These are phyloP conservation scores for Colletotrichum eleusines DNA, from an alignment of 2,329 filamentous ascomycete genomes.

Conservation along the genomic window DNA sequence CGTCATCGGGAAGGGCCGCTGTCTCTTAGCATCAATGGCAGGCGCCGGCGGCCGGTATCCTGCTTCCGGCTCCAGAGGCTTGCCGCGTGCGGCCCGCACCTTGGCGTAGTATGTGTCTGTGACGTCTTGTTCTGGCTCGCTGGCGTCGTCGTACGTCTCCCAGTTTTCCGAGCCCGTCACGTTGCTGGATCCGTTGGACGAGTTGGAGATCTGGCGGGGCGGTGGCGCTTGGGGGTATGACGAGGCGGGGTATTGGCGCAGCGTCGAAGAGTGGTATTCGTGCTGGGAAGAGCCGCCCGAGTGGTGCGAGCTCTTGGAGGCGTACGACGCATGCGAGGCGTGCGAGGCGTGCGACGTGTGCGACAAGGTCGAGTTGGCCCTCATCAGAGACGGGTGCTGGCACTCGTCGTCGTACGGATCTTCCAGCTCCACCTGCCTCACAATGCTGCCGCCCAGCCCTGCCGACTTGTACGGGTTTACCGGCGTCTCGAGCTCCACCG, in stretches of 20 bases:
- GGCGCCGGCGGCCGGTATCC: conserved; percentile 55
- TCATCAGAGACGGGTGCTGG: conserved; percentile 51
- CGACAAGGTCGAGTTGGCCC: conserved; percentile 56
- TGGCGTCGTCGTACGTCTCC: conserved; percentile 94
- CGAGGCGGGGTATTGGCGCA: conserved; percentile 54
- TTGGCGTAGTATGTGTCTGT: conserved; percentile 86
- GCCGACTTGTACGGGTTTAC: conserved; percentile 61
- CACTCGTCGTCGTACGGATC: conserved; percentile 83
- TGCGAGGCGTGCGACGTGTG: conserved; percentile 51
- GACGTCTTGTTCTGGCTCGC: conserved; percentile 79
- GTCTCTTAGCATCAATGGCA: conserved; percentile 66
- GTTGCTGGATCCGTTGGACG: conserved; percentile 80
- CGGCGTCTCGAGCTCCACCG: conserved; percentile 64
- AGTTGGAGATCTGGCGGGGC: conserved; percentile 77
- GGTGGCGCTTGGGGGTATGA: conserved; percentile 58
- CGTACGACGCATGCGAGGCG: conserved; percentile 45
- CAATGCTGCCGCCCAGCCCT: conserved; percentile 66
- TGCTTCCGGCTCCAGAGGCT: conserved; percentile 69
- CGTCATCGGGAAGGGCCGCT: conserved; percentile 65
- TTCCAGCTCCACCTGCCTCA: conserved; percentile 76
- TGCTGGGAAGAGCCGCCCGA: conserved; percentile 48
- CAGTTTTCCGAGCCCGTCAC: conserved; percentile 93
- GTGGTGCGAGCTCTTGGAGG: conserved; percentile 49
- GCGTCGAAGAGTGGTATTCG: conserved; percentile 56
- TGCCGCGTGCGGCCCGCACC: conserved; percentile 75